Evolutionary conservation across 2,329 filamentous ascomycete species (phyloP).

Genomic region (Alternaria incomplexa): DNA sequence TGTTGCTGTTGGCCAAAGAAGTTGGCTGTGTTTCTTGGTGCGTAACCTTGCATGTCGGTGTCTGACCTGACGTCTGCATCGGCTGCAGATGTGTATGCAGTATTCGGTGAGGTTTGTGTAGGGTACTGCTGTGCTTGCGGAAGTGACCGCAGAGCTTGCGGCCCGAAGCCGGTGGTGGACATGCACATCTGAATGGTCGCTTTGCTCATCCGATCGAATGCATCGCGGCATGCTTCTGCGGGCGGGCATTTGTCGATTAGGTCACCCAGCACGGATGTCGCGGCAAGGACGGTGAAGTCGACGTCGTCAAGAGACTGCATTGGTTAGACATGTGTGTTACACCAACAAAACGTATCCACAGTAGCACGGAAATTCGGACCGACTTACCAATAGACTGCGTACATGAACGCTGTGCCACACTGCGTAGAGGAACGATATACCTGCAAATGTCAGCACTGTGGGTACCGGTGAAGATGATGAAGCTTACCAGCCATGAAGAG

Average conservation of each 20-base stretch:
- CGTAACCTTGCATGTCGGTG: constrained; percentile 41
- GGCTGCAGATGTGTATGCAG: constrained; percentile 35
- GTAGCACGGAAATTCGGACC: background rate
- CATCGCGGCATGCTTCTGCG: constrained; percentile 91
- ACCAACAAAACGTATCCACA: background rate
- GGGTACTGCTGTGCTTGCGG: constrained; percentile 25
- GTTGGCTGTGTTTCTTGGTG: constrained; percentile 15
- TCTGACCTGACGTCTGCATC: constrained; percentile 42
- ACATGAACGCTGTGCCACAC: constrained; percentile 96
- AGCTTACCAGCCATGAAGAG: constrained; percentile 88
- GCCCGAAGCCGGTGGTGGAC: constrained; percentile 81
- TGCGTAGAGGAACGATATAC: constrained; percentile 91
- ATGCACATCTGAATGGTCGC: constrained; percentile 95
- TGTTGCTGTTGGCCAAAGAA: constrained; percentile 24
- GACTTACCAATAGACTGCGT: constrained; percentile 78
- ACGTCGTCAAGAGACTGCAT: constrained; percentile 83
- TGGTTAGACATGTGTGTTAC: constrained; percentile 11
- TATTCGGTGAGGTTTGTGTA: constrained; percentile 28
- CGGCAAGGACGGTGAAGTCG: constrained; percentile 93
- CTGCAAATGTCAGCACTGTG: constrained; percentile 44
- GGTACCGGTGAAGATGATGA: constrained; percentile 9
- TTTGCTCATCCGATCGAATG: constrained; percentile 93
- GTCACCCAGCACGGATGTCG: constrained; percentile 89
- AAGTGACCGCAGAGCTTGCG: constrained; percentile 40
- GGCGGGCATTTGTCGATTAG: constrained; percentile 94